Evolutionary conservation across 1,139 yeast genomes (phyloP).

Genomic region (Pneumocystis oryctolagi): DNA sequence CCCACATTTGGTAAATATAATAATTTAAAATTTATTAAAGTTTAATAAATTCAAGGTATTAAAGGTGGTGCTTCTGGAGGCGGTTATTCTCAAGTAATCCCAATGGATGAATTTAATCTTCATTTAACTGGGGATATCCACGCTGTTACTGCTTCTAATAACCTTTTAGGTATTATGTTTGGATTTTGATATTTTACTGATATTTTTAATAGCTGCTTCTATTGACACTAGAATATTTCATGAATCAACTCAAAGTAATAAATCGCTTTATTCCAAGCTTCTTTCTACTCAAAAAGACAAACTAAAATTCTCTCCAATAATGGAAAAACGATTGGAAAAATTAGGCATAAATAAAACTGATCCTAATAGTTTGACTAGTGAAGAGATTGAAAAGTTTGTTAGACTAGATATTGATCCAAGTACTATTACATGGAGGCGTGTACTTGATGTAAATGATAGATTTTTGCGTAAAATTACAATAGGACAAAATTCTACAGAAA

Average conservation of each 20-base stretch:
- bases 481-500: constrained; percentile 90
- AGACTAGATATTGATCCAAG: constrained; percentile 88
- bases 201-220: constrained; percentile 54
- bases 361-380: constrained; percentile 68
- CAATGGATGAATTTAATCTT: constrained; percentile 98
- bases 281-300: constrained; percentile 77
- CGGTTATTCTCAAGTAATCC: constrained; percentile 95
- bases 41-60: not conserved
- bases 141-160: constrained; percentile 91
- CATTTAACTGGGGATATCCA: constrained; percentile 97
- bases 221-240: constrained; percentile 97
- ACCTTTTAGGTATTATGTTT: constrained; percentile 35
- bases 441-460: constrained; percentile 91
- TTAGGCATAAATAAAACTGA: constrained; percentile 68
- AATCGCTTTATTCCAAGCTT: constrained; percentile 68
- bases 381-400: constrained; percentile 61
- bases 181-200: not conserved
- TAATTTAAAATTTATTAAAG: constrained; percentile 29
- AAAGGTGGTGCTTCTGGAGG: constrained; percentile 91
- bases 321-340: constrained; percentile 64
- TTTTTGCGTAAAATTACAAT: constrained; percentile 80
- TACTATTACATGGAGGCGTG: constrained; percentile 91
- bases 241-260: constrained; percentile 84
- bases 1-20: constrained; percentile 96
- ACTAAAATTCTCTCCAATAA: constrained; percentile 62